Evolutionary conservation across 306 rosid species (phyloP).

Genomic region (Clitoria ternatea): DNA sequence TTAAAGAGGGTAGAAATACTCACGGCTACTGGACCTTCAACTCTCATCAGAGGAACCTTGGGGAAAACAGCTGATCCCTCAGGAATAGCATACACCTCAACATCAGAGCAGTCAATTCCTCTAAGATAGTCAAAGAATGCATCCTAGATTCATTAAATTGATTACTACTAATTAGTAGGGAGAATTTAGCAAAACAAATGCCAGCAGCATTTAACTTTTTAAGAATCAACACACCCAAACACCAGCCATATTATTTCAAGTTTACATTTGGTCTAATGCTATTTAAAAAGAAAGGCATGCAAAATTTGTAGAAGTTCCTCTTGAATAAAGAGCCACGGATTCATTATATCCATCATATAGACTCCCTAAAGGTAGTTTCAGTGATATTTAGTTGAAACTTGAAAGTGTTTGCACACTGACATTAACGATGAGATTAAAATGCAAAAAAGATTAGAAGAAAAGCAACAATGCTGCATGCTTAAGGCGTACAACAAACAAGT

Average conservation of each 20-base stretch:
- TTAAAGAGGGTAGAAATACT: constrained; percentile 37
- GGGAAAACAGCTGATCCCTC: constrained; percentile 98
- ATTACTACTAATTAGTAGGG: not conserved
- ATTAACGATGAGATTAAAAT: not conserved
- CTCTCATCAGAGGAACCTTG: constrained; percentile 82
- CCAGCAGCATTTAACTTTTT: constrained; percentile 5
- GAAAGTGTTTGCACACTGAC: not conserved
- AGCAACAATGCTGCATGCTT: not conserved
- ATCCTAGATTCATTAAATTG: constrained; percentile 58
- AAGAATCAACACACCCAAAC: constrained; percentile 18
- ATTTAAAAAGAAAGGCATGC: not conserved
- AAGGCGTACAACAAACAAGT: no score
- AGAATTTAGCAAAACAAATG: constrained; percentile 2
- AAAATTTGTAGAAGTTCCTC: not conserved
- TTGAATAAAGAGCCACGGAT: not conserved
- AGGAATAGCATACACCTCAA: constrained; percentile 76
- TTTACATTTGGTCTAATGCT: not conserved
- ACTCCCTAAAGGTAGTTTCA: not conserved
- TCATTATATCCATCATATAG: not conserved
- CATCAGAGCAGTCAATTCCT: constrained; percentile 84
- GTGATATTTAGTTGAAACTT: not conserved
- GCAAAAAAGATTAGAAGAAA: not conserved
- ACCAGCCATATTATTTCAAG: constrained; percentile 10
- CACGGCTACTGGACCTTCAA: constrained; percentile 97
- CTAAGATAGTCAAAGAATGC: constrained; percentile 83